Base-by-base conservation (phyloP, 192 early-diverging fungal species). In the Gigaspora rosea region DNA sequence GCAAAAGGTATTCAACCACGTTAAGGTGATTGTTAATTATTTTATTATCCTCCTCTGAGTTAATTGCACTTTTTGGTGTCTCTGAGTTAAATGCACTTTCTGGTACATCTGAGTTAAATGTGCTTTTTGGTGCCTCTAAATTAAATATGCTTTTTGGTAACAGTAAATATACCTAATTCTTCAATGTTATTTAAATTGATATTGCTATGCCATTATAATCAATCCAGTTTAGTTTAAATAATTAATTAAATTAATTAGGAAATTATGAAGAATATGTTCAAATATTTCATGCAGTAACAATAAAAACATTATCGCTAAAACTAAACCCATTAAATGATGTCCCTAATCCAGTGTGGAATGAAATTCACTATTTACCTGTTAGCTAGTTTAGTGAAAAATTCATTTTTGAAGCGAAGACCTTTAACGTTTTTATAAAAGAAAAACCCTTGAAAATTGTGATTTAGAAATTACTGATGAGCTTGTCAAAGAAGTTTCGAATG, bases 281-380 rank as follows among this genome's bases (percentile, higher is more conserved):
- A 61, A 82, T 98, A 22, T 80, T 65, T 68, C 54, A 8, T 1
- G 27, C 27, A 4, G 8, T 6, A 78, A 79, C 46, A 64, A 77
- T 16, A 77, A 78, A 51, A 75, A 81, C 8, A 83, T 90, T 79
- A 75, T 86, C n/a, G 84, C 94, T 66, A 93, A 89, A 51, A 96
- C 95, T 15, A 90, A 92, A 46, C 86, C 91, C 78, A 93, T 95
- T n/a, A 76, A 88, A 92, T 35, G 91, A 94, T 77, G 91, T 91
- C 20, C 78, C 97, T 66, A 90, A 95, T 67, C 97, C 97, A 1
- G 88, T 90, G 41, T 99, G 96, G 96, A 92, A 96, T 82, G 95
- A 96, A 85, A 90, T 89, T 33, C 88, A 93, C 48, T 96, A 95
- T 77, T 87, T 94, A 13, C 91, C 94, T n/a, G 86, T 92, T 66